Evolutionary conservation across 495 filamentous ascomycete genomes (phyloP).

Genomic region (Hamigera avellanea): DNA sequence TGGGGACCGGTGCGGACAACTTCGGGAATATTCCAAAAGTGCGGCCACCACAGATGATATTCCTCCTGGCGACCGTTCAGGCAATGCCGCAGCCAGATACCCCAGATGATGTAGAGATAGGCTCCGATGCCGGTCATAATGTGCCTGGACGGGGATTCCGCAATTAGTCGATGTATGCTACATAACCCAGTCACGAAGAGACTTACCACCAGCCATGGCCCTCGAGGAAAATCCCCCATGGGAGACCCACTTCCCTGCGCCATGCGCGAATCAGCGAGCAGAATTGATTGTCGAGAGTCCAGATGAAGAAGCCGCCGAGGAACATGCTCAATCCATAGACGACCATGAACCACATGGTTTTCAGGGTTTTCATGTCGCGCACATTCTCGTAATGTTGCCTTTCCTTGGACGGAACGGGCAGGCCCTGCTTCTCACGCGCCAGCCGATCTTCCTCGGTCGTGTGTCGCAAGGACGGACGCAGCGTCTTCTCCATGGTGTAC

Average conservation of each 20-base stretch:
- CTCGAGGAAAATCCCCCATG: conserved; percentile 85
- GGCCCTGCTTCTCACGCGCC: conserved; percentile 24
- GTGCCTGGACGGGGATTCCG: conserved; percentile 35
- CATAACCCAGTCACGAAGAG: no score
- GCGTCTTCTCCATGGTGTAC: conserved; percentile 77
- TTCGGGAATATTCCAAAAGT: conserved; percentile 53
- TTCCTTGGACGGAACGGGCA: conserved; percentile 29
- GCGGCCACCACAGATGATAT: conserved; percentile 64
- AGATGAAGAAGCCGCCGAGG: conserved; percentile 72
- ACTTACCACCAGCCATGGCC: conserved; percentile 97
- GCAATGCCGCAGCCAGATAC: conserved; percentile 75
- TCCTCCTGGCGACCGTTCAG: conserved; percentile 67
- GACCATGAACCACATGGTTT: conserved; percentile 69
- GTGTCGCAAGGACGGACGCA: conserved; percentile 47
- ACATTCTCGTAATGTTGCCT: conserved; percentile 36
- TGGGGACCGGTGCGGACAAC: conserved; percentile 33
- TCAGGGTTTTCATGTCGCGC: conserved; percentile 48
- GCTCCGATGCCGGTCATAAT: conserved; percentile 57
- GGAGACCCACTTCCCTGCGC: conserved; percentile 64
- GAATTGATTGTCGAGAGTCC: conserved; percentile 77
- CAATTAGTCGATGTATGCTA: conserved; percentile 5
- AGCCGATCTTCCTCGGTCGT: conserved; percentile 33
- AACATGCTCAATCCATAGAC: conserved; percentile 61
- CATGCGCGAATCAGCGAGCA: conserved; percentile 60
- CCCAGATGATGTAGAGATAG: conserved; percentile 78